Base-by-base conservation (phyloP, 1,284 basidiomycete species). In the Ganoderma lingzhi region DNA sequence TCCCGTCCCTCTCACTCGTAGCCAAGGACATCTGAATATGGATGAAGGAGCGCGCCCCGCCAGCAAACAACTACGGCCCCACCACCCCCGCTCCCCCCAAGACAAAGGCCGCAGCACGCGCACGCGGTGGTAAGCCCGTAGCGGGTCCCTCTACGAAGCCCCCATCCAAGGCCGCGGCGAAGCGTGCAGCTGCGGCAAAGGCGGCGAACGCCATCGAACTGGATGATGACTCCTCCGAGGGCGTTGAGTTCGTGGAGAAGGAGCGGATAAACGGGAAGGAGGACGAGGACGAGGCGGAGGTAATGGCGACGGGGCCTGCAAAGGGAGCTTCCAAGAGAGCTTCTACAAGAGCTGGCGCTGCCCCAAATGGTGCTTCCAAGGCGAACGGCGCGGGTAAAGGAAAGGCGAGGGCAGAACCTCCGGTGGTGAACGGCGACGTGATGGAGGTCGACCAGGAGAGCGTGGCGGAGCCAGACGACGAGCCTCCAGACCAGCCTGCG, bases 21-120 rank as follows among this genome's bases (percentile, higher is more conserved):
- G 23, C 56, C 59, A 66, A 69, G 74, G 58, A 75, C 74, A 55
- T 71, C 70, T 73, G 75, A 76, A 74, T 73, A 69, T 73, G 65
- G 51, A 75, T 70, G 41, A 68, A 72, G 63, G 48, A 35, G 62
- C 64, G 45, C 68, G 28, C 37, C 8, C 51, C 4, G 35, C 37
- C 62, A 71, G 71, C 69, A 23, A 63, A 68, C 45, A 73, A 68
- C 67, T 76, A 75, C 53, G 72, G 76, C 42, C 77, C 78, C 32
- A 76, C 78, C 48, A 79, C 78, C 30, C 78, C 78, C 48, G 74
- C 74, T 23, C 71, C 73, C 19, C 28, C 64, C 35, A 78, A 75
- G 73, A 61, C 59, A 74, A 74, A 63, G 53, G 65, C 56, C 19
- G 56, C 56, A 59, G 56, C 32, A 41, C 75, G 73, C 42, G 67